Base-by-base conservation (phyloP, 2,329 filamentous ascomycete genomes). In the Sclerotinia spermophila region DNA sequence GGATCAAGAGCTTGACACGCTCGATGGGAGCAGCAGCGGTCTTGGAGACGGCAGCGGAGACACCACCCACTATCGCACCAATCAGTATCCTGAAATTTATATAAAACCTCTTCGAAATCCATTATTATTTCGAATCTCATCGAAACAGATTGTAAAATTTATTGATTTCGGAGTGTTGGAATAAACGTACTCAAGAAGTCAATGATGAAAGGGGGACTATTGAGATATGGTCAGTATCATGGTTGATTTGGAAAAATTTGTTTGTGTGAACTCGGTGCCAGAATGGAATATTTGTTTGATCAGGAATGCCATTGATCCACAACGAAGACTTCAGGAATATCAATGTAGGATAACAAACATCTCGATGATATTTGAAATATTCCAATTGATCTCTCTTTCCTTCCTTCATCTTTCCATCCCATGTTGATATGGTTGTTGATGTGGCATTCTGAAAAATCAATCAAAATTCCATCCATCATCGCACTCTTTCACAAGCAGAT, bases 1-100 rank as follows among this genome's bases (percentile, higher is more conserved):
- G 96, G 88, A 99, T 96, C 82, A 99, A 93, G 83, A 99, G 96
- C 94, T 99, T 99, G 87, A 99, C 92, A 94, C 96, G 96, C 94
- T 99, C 96, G 81, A 99, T 99, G 86, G 96, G 96, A 86, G 96
- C 96, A 83, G 96, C 96, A 82, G 96, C 96, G 79, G 96, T 99
- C 94, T 99, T 99, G 84, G 96, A 99, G 91, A 99, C 94, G 85
- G 96, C 96, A 85, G 96, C 96, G 82, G 96, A 97, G 80, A 99
- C 92, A 97, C 96, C 96, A 92, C 96, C 96, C 96, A 99, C 94
- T 97, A 80, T 82, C 79, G 77, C 78, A 79, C 72, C 74, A 60
- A 75, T 79, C 70, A 77, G 76, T 72, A 66, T 53, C 65, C 5
- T 33, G 53, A 10, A n/a, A 27, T 30, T 21, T 61, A 21, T 40